Evolutionary conservation across 1,284 basidiomycete species (phyloP).

Genomic region (Cryptococcus neoformans): DNA sequence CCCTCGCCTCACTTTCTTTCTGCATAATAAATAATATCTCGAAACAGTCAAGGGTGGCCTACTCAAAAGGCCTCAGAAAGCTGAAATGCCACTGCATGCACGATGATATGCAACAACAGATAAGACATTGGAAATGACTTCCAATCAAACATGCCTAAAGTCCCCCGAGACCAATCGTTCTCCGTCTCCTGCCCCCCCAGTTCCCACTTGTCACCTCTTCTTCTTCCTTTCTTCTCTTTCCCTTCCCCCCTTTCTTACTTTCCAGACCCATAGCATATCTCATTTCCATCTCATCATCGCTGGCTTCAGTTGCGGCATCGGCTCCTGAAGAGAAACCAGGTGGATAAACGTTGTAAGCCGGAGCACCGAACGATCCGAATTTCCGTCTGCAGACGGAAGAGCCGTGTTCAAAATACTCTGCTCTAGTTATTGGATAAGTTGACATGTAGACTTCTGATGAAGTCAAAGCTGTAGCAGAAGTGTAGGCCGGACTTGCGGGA

Average conservation of each 20-base stretch:
- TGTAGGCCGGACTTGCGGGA: slow-evolving; percentile 70
- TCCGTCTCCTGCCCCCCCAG: slow-evolving; percentile 41
- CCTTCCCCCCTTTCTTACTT: slow-evolving; percentile 28
- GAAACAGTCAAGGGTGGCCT: too few species aligned
- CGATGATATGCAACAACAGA: too few species aligned
- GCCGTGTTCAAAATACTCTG: slow-evolving; percentile 78
- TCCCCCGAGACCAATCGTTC: slow-evolving; percentile 10
- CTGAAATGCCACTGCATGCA: too few species aligned
- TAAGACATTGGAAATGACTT: too few species aligned
- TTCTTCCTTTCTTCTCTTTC: slow-evolving; percentile 27
- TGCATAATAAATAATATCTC: too few species aligned
- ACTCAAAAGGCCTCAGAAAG: too few species aligned
- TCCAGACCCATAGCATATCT: slow-evolving; percentile 40
- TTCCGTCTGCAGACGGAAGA: slow-evolving; percentile 61
- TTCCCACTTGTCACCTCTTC: slow-evolving; percentile 45
- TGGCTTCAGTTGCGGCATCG: slow-evolving; percentile 13
- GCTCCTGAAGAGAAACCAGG: slow-evolving; percentile 25
- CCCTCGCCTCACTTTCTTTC: too few species aligned
- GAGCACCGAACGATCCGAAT: slow-evolving; percentile 29
- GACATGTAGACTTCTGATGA: slow-evolving; percentile 55
- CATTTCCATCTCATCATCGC: slow-evolving; percentile 41
- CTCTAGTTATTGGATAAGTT: slow-evolving; percentile 62
- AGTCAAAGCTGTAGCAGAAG: slow-evolving; percentile 62
- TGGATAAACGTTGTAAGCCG: slow-evolving; percentile 37
- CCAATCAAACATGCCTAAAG: neutral